These are phyloP conservation scores for Pyrenophora seminiperda DNA, from an alignment of 2,329 filamentous ascomycete genomes.

Conservation along the genomic window DNA sequence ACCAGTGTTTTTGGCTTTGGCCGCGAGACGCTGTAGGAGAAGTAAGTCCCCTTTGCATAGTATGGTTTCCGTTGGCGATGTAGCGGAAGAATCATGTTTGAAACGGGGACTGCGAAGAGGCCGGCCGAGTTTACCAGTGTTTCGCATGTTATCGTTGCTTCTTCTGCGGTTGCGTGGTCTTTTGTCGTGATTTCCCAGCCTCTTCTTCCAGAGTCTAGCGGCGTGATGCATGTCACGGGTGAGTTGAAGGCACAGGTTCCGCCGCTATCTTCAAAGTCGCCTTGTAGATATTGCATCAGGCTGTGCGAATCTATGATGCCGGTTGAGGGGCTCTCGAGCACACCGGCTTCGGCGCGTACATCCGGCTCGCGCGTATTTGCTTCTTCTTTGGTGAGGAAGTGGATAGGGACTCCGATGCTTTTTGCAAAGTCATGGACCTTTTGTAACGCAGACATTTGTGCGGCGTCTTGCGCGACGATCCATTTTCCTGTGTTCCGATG, in stretches of 20 bases:
- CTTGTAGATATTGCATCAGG: constrained; percentile 80
- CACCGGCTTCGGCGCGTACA: constrained; percentile 71
- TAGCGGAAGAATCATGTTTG: constrained; percentile 77
- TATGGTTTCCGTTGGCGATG: constrained; percentile 64
- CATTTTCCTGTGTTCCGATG: constrained; percentile 84
- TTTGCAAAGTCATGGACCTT: constrained; percentile 61
- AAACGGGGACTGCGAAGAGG: constrained; percentile 73
- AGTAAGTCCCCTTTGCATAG: constrained; percentile 96
- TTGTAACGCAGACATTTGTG: constrained; percentile 69
- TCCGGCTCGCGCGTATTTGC: constrained; percentile 71
- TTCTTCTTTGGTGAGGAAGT: constrained; percentile 69
- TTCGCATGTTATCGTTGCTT: constrained; percentile 69
- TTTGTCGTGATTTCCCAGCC: constrained; percentile 72
- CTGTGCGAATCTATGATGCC: constrained; percentile 90
- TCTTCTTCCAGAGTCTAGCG: constrained; percentile 56
- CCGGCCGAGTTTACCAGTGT: constrained; percentile 86
- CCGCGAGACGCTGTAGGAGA: constrained; percentile 71
- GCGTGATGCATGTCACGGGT: constrained; percentile 64
- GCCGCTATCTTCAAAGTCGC: constrained; percentile 75
- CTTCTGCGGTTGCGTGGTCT: constrained; percentile 36
- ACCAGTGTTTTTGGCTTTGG: constrained; percentile 75
- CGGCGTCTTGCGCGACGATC: constrained; percentile 84
- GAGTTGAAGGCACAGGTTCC: constrained; percentile 75
- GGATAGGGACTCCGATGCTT: constrained; percentile 68
- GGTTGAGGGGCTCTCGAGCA: constrained; percentile 83